Evolutionary conservation across 441 rosid genomes (phyloP).

Genomic region (Jatropha multifida): DNA sequence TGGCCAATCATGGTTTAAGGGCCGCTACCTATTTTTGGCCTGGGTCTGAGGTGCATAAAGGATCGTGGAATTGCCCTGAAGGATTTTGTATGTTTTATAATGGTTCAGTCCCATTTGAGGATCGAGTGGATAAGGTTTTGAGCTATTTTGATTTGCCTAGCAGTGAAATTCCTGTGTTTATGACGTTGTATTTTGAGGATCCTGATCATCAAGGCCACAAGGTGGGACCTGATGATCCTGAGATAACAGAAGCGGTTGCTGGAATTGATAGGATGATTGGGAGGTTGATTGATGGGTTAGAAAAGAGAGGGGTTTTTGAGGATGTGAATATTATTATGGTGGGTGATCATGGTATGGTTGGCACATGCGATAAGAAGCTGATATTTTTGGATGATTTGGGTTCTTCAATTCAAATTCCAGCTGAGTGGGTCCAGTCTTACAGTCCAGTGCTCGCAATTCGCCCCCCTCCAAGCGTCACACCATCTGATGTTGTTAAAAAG

Average conservation of each 20-base stretch:
- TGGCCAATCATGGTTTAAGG: slow-evolving; percentile 66
- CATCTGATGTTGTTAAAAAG: slow-evolving; percentile 54
- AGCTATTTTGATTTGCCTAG: slow-evolving; percentile 74
- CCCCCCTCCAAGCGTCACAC: slow-evolving; percentile 46
- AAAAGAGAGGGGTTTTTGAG: slow-evolving; percentile 77
- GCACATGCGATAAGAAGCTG: slow-evolving; percentile 81
- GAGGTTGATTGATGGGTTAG: slow-evolving; percentile 71
- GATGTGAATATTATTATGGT: slow-evolving; percentile 81
- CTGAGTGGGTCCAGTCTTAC: slow-evolving; percentile 67
- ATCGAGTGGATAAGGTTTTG: slow-evolving; percentile 78
- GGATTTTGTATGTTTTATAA: slow-evolving; percentile 56
- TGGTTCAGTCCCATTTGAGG: slow-evolving; percentile 80
- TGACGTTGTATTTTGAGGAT: slow-evolving; percentile 92
- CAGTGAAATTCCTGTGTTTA: slow-evolving; percentile 65
- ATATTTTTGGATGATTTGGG: slow-evolving; percentile 71
- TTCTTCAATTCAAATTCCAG: slow-evolving; percentile 63
- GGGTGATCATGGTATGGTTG: slow-evolving; percentile 99
- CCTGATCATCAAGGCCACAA: slow-evolving; percentile 95
- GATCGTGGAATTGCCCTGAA: slow-evolving; percentile 80
- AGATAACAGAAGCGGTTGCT: slow-evolving; percentile 75
- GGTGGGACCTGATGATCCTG: slow-evolving; percentile 92
- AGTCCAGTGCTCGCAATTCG: slow-evolving; percentile 71
- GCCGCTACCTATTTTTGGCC: slow-evolving; percentile 97
- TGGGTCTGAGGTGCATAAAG: slow-evolving; percentile 91
- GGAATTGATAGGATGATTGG: slow-evolving; percentile 76